phyloP scores from a whole-genome alignment of 345 rosid genomes.

The Turnera subulata region DNA sequence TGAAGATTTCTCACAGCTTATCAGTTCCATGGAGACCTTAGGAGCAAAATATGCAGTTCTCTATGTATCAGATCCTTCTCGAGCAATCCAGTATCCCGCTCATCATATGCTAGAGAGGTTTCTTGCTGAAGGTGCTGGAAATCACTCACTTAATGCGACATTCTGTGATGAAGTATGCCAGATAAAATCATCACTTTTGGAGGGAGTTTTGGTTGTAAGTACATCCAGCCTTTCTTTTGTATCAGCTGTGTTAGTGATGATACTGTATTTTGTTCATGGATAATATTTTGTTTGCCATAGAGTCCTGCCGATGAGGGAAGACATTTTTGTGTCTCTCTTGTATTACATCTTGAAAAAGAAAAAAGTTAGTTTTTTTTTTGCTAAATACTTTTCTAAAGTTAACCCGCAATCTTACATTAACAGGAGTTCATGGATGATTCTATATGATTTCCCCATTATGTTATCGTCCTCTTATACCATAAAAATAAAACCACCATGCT shows the following conservation, averaged over 20 bases:
- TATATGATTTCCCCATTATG: too few species aligned
- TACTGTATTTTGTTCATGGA: neutral
- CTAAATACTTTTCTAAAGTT: too few species aligned
- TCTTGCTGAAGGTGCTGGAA: conserved; percentile 65
- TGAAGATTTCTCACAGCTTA: conserved; percentile 57
- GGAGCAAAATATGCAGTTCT: conserved; percentile 70
- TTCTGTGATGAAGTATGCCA: conserved; percentile 79
- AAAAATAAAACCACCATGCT: too few species aligned
- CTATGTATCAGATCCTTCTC: conserved; percentile 70
- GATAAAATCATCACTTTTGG: conserved; percentile 81
- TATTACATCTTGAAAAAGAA: too few species aligned
- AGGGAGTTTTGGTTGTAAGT: conserved; percentile 87
- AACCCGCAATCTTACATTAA: too few species aligned
- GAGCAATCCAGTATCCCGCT: conserved; percentile 53
- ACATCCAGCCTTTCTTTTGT: conserved; percentile 10
- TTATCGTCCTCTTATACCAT: too few species aligned
- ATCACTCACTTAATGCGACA: conserved; percentile 35
- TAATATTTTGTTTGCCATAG: too few species aligned
- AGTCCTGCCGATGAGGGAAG: too few species aligned
- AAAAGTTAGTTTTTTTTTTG: too few species aligned
- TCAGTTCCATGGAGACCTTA: conserved; percentile 57
- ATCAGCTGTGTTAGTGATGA: neutral
- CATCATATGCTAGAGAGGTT: conserved; percentile 63
- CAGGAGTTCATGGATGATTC: too few species aligned
- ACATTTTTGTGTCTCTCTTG: too few species aligned